Percentiles rank a stretch among this genome's conserved stretches.
These are phyloP conservation scores for Tolypocladium pustulatum DNA, from an alignment of 2,329 filamentous ascomycete genomes.

Conservation along the genomic window DNA sequence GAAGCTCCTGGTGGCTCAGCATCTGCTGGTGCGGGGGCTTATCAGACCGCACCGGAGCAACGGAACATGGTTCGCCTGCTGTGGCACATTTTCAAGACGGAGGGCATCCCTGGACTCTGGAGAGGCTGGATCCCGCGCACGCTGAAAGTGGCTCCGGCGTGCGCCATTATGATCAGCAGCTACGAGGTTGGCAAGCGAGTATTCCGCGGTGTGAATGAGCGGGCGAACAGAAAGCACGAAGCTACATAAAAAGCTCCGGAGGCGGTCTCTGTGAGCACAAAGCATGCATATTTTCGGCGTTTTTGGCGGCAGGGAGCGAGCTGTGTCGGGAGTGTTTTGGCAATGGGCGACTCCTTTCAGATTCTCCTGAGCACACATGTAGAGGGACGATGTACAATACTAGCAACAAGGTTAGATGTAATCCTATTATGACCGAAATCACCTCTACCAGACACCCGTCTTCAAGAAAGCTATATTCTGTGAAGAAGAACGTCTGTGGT, in stretches of 20 bases:
- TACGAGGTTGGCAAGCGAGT: constrained; percentile 93
- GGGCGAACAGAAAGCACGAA: constrained; percentile 7
- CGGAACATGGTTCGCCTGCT: constrained; percentile 71
- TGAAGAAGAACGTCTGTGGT: neutral
- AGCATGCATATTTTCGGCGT: neutral
- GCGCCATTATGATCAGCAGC: constrained; percentile 98
- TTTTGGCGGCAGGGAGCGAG: neutral
- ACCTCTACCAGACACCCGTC: neutral
- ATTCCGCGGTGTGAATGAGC: constrained; percentile 64
- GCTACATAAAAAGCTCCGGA: neutral
- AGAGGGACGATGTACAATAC: neutral
- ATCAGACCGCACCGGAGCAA: constrained; percentile 52
- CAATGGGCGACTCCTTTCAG: neutral
- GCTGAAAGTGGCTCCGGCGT: constrained; percentile 89
- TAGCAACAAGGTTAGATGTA: neutral
- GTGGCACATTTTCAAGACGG: constrained; percentile 82
- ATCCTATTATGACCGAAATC: neutral
- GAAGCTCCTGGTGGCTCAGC: constrained; percentile 31
- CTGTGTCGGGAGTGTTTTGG: neutral
- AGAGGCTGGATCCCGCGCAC: constrained; percentile 85
- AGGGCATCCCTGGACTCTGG: constrained; percentile 75
- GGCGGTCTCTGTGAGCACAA: neutral
- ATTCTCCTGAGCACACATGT: neutral
- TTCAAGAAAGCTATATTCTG: neutral
- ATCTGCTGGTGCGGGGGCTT: constrained; percentile 13